Conservation (phyloP, 2,329 filamentous ascomycete species). For the Ustilaginoidea virens region DNA sequence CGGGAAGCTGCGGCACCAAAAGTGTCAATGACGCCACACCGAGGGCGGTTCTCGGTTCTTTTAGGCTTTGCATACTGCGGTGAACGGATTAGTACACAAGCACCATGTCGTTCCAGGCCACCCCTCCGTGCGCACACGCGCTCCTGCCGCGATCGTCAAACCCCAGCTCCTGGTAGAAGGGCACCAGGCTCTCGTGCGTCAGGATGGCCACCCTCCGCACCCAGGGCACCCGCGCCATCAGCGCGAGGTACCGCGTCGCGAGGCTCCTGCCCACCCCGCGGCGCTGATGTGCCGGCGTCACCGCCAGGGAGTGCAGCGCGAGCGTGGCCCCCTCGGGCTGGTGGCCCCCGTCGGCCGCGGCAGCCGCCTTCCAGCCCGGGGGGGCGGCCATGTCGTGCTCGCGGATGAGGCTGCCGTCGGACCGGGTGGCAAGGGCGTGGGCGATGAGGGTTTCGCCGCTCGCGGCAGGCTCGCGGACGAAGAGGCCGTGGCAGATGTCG, state of each 20-base stretch:
- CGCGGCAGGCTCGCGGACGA: constrained; percentile 5
- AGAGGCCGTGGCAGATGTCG: constrained; percentile 13
- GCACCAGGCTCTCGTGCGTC: constrained; percentile 14
- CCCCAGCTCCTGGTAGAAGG: constrained; percentile 15
- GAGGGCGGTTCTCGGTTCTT: too few relatives aligned
- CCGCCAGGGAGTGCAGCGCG: constrained; percentile 14
- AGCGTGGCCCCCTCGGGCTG: constrained; percentile 12
- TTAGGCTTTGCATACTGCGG: too few relatives aligned
- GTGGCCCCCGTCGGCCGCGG: constrained; percentile 9
- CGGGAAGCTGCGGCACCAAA: too few relatives aligned
- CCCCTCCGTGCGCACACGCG: constrained; percentile 13
- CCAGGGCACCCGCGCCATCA: constrained; percentile 7
- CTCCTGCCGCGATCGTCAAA: constrained; percentile 17
- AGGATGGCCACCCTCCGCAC: constrained; percentile 14
- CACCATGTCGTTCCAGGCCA: constrained; percentile 17
- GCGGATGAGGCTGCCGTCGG: constrained; percentile 7
- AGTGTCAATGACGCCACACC: too few relatives aligned
- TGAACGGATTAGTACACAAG: too few relatives aligned
- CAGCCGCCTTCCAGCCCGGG: constrained; percentile 10
- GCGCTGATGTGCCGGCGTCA: constrained; percentile 11
- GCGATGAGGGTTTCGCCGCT: constrained; percentile 10
- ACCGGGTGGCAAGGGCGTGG: constrained; percentile 14
- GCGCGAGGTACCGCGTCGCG: constrained; percentile 9
- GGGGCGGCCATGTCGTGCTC: constrained; percentile 15
- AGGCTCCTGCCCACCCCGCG: constrained; percentile 13